These are phyloP conservation scores for Spizellomyces punctatus DNA, from an alignment of 192 early-diverging fungal species.

Conservation along the genomic window DNA sequence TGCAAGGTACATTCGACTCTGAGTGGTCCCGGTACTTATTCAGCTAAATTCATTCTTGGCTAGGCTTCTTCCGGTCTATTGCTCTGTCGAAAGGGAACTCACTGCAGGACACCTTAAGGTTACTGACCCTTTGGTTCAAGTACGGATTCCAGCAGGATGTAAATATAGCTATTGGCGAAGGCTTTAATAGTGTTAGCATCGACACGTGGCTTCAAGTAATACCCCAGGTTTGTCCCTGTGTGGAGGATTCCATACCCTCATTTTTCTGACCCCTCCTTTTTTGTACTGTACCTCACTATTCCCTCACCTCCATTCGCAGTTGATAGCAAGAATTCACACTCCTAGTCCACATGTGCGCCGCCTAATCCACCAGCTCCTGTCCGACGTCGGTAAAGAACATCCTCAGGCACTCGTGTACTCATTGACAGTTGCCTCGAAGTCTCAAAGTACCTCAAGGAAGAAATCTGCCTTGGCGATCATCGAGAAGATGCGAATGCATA, in stretches of 20 bases:
- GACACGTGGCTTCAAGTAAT: slow-evolving; percentile 98
- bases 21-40: neutral
- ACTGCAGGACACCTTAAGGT: slow-evolving; percentile 90
- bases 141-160: slow-evolving; percentile 89
- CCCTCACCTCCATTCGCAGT: slow-evolving; percentile 25
- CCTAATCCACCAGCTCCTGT: slow-evolving; percentile 85
- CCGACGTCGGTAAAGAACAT: slow-evolving; percentile 89
- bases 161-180: slow-evolving; percentile 76
- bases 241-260: neutral
- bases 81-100: slow-evolving; percentile 83
- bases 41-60: neutral
- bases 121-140: slow-evolving; percentile 95
- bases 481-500: slow-evolving; percentile 87
- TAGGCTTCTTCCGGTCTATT: slow-evolving; percentile 91
- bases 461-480: slow-evolving; percentile 82
- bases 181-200: slow-evolving; percentile 80
- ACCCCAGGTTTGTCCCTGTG: slow-evolving; percentile 67
- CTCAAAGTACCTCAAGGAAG: slow-evolving; percentile 73
- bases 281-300: neutral
- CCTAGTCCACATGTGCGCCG: slow-evolving; percentile 72
- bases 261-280: neutral
- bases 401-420: slow-evolving; percentile 98
- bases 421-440: slow-evolving; percentile 93
- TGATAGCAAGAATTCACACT: slow-evolving; percentile 92
- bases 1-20: slow-evolving; percentile 53